Conservation (phyloP, 805 yeast species). For the Komagataella populi region DNA sequence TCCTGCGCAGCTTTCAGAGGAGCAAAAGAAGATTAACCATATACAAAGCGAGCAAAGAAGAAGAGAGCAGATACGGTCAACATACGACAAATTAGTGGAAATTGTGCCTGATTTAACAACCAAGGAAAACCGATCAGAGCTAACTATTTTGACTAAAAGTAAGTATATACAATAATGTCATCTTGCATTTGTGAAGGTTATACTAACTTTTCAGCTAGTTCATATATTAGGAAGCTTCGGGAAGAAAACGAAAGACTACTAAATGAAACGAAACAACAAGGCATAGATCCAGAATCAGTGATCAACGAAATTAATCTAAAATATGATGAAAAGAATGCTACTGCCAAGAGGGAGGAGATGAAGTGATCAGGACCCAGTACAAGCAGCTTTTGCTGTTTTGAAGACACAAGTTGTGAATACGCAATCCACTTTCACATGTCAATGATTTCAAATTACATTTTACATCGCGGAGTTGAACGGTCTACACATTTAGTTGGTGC, state of each 20-base stretch:
- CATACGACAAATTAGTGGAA: slow-evolving; percentile 63
- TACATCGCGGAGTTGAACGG: neutral
- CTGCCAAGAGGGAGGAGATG: neutral
- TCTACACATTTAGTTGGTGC: neutral
- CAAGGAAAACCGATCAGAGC: slow-evolving; percentile 72
- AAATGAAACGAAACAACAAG: slow-evolving; percentile 23
- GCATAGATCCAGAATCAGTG: slow-evolving; percentile 6
- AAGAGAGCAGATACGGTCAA: slow-evolving; percentile 71
- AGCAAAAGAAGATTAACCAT: slow-evolving; percentile 21
- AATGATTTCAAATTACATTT: neutral
- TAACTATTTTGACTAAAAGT: slow-evolving; percentile 52
- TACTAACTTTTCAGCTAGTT: slow-evolving; percentile 20
- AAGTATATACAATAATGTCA: neutral
- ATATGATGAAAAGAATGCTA: neutral
- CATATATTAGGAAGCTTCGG: slow-evolving; percentile 37
- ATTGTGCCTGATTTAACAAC: slow-evolving; percentile 60
- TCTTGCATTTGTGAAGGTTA: too few species aligned
- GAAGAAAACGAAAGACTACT: slow-evolving; percentile 34
- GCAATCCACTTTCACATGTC: neutral
- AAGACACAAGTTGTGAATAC: neutral
- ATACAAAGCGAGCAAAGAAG: slow-evolving; percentile 63
- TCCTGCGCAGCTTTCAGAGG: slow-evolving; percentile 11
- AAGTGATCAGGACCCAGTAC: neutral
- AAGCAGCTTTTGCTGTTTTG: neutral
- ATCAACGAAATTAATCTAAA: neutral